phyloP scores from a whole-genome alignment of 2,329 filamentous ascomycete species.

The Pseudocercospora eumusae region DNA sequence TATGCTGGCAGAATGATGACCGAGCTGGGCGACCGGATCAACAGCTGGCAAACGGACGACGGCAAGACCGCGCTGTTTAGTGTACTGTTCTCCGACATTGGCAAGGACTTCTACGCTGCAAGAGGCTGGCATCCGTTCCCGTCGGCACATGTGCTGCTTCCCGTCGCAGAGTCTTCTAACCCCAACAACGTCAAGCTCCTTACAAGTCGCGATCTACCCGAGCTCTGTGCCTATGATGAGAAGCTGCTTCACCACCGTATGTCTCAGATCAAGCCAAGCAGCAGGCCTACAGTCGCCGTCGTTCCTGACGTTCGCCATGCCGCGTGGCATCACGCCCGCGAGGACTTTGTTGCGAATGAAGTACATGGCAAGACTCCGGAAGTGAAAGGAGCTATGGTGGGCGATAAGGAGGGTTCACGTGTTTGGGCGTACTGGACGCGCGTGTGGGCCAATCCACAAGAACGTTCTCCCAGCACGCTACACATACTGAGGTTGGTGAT shows the following conservation, averaged over 20 bases:
- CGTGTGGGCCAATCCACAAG: slow-evolving; percentile 60
- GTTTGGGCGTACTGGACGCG: slow-evolving; percentile 75
- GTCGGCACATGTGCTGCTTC: slow-evolving; percentile 70
- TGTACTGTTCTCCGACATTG: slow-evolving; percentile 83
- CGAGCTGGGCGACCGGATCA: slow-evolving; percentile 61
- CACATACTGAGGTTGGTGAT: slow-evolving; percentile 69
- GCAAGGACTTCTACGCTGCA: slow-evolving; percentile 75
- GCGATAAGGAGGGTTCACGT: slow-evolving; percentile 52
- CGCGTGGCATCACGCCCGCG: slow-evolving; percentile 76
- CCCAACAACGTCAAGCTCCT: slow-evolving; percentile 43
- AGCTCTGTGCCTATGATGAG: slow-evolving; percentile 66
- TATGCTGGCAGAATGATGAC: slow-evolving; percentile 77
- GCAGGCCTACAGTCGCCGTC: slow-evolving; percentile 58
- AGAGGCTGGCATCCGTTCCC: slow-evolving; percentile 75
- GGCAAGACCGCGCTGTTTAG: slow-evolving; percentile 62
- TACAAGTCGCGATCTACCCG: slow-evolving; percentile 60
- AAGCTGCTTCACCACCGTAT: slow-evolving; percentile 59
- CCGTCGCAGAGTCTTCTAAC: slow-evolving; percentile 39
- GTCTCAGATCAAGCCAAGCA: slow-evolving; percentile 35
- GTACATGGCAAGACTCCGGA: slow-evolving; percentile 60
- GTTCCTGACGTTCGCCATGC: slow-evolving; percentile 68
- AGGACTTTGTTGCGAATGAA: slow-evolving; percentile 71
- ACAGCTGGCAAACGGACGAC: slow-evolving; percentile 54
- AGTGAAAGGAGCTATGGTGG: slow-evolving; percentile 70
- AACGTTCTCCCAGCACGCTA: slow-evolving; percentile 63